A percentile compares a stretch with the other conserved stretches of the same genome.
Evolutionary conservation across 768 basidiomycete species (phyloP).

Genomic region (Candolleomyces efflorescens): DNA sequence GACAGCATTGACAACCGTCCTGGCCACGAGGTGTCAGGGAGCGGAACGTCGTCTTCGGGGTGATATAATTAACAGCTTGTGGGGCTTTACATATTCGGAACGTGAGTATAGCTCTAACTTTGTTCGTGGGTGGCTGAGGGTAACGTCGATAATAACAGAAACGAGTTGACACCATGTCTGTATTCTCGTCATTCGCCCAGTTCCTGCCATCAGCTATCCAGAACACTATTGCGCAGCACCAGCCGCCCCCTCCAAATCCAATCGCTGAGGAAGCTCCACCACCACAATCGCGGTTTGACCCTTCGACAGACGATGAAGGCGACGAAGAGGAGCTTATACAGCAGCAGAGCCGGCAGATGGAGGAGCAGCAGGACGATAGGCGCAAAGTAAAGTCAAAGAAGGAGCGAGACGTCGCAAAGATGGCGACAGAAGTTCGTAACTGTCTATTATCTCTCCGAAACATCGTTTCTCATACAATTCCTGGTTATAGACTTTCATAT

Average conservation of each 20-base stretch:
- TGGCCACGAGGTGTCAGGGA: too few relatives aligned
- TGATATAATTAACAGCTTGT: too few relatives aligned
- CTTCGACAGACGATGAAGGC: constrained; percentile 30
- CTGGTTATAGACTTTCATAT: constrained; percentile 71
- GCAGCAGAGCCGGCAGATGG: constrained; percentile 9
- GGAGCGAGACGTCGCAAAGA: constrained; percentile 20
- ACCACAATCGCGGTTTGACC: constrained; percentile 17
- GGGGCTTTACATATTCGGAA: too few relatives aligned
- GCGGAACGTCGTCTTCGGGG: too few relatives aligned
- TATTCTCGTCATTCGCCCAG: constrained; percentile 51
- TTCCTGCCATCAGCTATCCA: constrained; percentile 49
- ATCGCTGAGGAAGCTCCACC: constrained; percentile 18
- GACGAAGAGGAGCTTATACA: constrained; percentile 16
- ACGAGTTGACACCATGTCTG: constrained; percentile 14
- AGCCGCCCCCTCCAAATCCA: constrained; percentile 7
- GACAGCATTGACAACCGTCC: too few relatives aligned
- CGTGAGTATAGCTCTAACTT: too few relatives aligned
- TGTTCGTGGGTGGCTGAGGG: too few relatives aligned
- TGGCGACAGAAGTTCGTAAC: constrained; percentile 25
- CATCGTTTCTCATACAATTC: not conserved
- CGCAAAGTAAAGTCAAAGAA: constrained; percentile 15
- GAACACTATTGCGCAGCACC: constrained; percentile 2
- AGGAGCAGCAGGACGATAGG: constrained; percentile 7
- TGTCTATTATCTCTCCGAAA: not conserved
- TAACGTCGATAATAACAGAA: not conserved